Evolutionary conservation across 2,329 filamentous ascomycete genomes (phyloP).

Genomic region (Triangularia setosa): DNA sequence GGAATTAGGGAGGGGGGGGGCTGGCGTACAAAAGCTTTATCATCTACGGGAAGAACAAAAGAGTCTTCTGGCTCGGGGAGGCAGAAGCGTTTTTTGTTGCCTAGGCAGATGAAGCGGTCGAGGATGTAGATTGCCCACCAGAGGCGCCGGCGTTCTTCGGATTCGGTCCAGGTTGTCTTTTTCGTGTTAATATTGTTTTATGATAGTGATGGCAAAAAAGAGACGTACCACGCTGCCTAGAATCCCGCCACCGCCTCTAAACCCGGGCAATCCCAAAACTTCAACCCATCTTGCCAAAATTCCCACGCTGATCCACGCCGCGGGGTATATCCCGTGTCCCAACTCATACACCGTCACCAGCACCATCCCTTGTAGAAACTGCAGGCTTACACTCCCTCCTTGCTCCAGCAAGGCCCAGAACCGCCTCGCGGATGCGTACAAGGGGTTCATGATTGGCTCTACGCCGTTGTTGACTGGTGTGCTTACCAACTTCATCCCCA

Average conservation of each 20-base stretch:
- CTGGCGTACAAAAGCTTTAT: conserved; percentile 37
- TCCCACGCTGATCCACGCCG: conserved; percentile 46
- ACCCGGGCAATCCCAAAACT: conserved; percentile 40
- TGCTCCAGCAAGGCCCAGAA: conserved; percentile 40
- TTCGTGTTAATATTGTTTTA: neutral
- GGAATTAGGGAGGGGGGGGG: neutral
- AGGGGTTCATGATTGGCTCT: conserved; percentile 32
- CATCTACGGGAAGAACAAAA: conserved; percentile 34
- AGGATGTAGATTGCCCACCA: conserved; percentile 49
- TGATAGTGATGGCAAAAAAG: neutral
- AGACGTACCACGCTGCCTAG: conserved; percentile 34
- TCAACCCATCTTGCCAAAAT: conserved; percentile 43
- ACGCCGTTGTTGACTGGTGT: conserved; percentile 34
- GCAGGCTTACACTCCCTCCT: conserved; percentile 39
- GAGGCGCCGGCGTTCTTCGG: conserved; percentile 42
- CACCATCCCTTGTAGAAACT: conserved; percentile 43
- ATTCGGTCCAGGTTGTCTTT: conserved; percentile 43
- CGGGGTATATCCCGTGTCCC: conserved; percentile 47
- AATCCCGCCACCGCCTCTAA: conserved; percentile 34
- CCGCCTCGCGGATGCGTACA: conserved; percentile 42
- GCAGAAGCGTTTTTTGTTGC: conserved; percentile 27
- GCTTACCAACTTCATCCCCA: conserved; percentile 46
- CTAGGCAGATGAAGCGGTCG: conserved; percentile 36
- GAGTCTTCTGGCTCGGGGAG: conserved; percentile 23
- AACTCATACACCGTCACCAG: conserved; percentile 46